Conservation (phyloP, 192 early-diverging fungal species). For the Helicostylum pulchrum region DNA sequence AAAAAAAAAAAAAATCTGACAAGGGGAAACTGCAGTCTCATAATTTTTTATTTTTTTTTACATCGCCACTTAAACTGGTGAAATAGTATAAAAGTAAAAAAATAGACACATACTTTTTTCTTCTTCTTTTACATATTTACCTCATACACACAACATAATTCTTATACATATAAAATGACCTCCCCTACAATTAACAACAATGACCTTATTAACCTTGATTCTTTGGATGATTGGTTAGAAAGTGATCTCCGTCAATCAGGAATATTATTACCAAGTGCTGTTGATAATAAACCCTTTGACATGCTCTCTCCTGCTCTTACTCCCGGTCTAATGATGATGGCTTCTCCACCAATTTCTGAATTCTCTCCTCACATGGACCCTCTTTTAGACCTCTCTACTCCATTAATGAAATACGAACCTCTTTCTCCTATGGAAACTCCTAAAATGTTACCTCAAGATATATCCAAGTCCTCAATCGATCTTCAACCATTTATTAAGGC, state of each 20-base stretch:
- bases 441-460: constrained; percentile 4
- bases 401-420: constrained; percentile 9
- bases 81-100: too few relatives aligned
- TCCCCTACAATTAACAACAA: not conserved
- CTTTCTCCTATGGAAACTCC: constrained; percentile 13
- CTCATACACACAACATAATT: too few relatives aligned
- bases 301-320: not conserved
- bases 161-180: too few relatives aligned
- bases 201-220: constrained; percentile 15
- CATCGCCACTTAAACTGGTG: too few relatives aligned
- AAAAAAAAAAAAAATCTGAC: too few relatives aligned
- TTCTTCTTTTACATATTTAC: too few relatives aligned
- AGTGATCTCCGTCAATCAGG: constrained; percentile 30
- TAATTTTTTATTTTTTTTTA: too few relatives aligned
- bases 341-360: constrained; percentile 12
- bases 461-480: constrained; percentile 7
- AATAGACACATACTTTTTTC: too few relatives aligned
- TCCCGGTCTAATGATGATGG: not conserved
- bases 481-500: constrained; percentile 16
- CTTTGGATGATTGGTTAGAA: constrained; percentile 36
- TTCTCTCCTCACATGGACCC: constrained; percentile 1
- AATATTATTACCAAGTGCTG: constrained; percentile 19
- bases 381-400: constrained; percentile 5
- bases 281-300: not conserved
- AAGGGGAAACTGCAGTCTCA: too few relatives aligned